Evolutionary conservation across 306 rosid genomes (phyloP).

Genomic region (Sechiopsis laciniata): DNA sequence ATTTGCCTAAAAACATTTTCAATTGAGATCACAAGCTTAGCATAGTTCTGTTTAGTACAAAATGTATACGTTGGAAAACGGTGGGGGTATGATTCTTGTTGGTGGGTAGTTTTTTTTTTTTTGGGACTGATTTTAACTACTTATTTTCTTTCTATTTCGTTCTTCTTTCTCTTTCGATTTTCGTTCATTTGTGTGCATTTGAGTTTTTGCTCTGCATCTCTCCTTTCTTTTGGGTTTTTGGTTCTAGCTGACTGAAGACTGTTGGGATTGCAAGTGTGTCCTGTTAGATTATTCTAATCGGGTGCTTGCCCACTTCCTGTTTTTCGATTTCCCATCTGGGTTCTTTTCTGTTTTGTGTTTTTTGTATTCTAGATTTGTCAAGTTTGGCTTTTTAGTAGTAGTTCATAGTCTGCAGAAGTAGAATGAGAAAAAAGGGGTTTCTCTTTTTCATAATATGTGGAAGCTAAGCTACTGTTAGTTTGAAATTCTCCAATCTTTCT

Average conservation of each 20-base stretch:
- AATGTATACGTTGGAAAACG: slow-evolving; percentile 12
- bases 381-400: neutral
- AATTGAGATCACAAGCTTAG: neutral
- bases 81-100: neutral
- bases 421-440: neutral
- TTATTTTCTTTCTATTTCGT: neutral
- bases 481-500: too few species aligned
- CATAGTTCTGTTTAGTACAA: neutral
- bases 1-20: neutral
- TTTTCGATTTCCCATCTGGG: slow-evolving; percentile 24
- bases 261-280: too few species aligned
- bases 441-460: neutral
- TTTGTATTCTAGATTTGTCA: slow-evolving; percentile 3
- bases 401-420: neutral
- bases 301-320: slow-evolving; percentile 18
- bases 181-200: neutral
- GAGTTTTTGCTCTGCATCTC: neutral
- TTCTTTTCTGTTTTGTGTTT: slow-evolving; percentile 3
- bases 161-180: neutral
- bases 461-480: slow-evolving; percentile 9
- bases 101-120: neutral
- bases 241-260: slow-evolving; percentile 18
- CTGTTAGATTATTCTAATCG: neutral
- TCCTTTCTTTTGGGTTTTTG: slow-evolving; percentile 18
- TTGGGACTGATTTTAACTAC: slow-evolving; percentile 3